Evolutionary conservation across 2,329 filamentous ascomycete genomes (phyloP), one percentile per base, ranked within the genome.

Genomic region (Corynespora cassiicola): DNA sequence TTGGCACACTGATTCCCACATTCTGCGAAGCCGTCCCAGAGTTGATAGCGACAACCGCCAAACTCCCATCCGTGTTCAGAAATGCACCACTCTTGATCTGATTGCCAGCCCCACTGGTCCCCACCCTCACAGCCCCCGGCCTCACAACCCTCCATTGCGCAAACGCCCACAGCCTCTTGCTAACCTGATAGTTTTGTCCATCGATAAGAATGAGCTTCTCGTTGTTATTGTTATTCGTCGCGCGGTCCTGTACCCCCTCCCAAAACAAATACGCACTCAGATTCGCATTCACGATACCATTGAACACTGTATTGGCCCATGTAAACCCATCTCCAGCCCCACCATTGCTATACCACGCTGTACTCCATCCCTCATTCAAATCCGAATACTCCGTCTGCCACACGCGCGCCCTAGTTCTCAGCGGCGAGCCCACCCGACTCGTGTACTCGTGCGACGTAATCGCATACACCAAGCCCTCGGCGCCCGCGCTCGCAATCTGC

Each of bases 221-320:
- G 31, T 63, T 61, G 30, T 59, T 59, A 28, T 63, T 61, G 44
- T 63, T 63, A 47, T 64, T 69, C 10, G 61, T 66, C 7, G 68
- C 67, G 25, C 65, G 66, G 42, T 66, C 68, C 17, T 71, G 67
- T 11, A 59, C 54, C 14, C 76, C 76, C 54, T 77, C 73, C 78
- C 78, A 82, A 62, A 78, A 81, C 5, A 82, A 65, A 50, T 80
- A 81, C 0, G 72, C 79, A 6, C 71, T 75, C 5, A 76, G 64
- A 48, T 77, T 75, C 16, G 69, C 70, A 50, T 72, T 72, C 5
- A 75, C 67, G 10, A 82, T 62, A 14, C 72, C 76, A 20, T 68
- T 68, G 57, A 76, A 75, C 28, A 82, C 73, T 47, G 76, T 75
- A 49, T 76, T 75, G 2, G 78, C 79, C 78, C 77, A 81, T 2